Evolutionary conservation across 2,329 filamentous ascomycete species (phyloP), one percentile per base, ranked within the genome.

Genomic region (Fusarium domesticum): DNA sequence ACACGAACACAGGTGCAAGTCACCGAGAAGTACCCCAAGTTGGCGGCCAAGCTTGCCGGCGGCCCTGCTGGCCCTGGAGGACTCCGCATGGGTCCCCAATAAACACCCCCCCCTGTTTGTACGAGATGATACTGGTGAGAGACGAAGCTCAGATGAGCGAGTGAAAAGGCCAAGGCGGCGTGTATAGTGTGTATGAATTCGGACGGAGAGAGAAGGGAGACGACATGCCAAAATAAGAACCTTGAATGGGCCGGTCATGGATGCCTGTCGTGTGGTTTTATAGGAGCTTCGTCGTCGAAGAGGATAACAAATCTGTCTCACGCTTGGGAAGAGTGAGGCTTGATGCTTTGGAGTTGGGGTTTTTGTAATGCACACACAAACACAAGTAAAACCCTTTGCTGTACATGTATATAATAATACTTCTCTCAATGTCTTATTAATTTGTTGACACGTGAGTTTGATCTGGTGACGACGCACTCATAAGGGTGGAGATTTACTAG

Each of bases 1-100:
- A 97, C 93, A 31, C 81, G 93, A 62, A 97, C 93, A 52, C 93
- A 98, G 70, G 81, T 98, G 51, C 88, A 96, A 72, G 87, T 93
- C 14, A 87, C 89, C 64, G 85, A 91, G 70, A 89, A 89, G 70
- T 92, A 92, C 65, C 88, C 88, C 32, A 82, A 89, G 67, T 76
- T 93, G 40, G 85, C 86, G 12, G 81, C 78, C 47, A 85, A 86
- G 65, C 75, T 92, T 54, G 67, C 67, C 4, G 66, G 64, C 20
- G 64, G 65, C 33, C n/a, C n/a, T n/a, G 57, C 60, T 12, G 66
- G 63, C 18, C 62, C 66, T 11, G 60, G 61, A 18, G 64, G 67
- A 15, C 57, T 70, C 20, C 65, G 67, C 43, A 67, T 68, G 65
- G 63, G 63, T 10, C 58, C 63, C 35, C 61, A 63, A 63, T 58